Conservation (phyloP, 306 rosid species). For the Vigna nakashimae region DNA sequence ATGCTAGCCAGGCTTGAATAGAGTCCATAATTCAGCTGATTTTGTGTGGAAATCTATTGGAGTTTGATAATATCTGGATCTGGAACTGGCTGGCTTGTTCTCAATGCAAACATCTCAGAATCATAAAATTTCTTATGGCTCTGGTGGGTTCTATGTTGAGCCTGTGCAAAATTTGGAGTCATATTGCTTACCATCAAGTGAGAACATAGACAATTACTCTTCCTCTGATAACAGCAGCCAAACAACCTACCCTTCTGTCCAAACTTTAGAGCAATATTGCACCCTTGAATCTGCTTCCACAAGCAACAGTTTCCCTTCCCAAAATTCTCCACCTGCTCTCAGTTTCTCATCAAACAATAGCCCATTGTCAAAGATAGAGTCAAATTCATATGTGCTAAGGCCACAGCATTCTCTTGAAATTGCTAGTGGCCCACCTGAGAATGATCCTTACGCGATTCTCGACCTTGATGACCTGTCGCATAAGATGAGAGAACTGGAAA, state of each 20-base stretch:
- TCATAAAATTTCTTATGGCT: constrained; percentile 50
- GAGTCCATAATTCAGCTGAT: background rate
- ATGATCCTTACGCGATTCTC: constrained; percentile 60
- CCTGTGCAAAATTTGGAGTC: constrained; percentile 65
- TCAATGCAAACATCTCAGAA: constrained; percentile 71
- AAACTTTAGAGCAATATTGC: constrained; percentile 55
- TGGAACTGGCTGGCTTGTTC: constrained; percentile 31
- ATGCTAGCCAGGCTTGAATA: constrained; percentile 31
- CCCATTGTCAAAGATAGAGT: constrained; percentile 57
- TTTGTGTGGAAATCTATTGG: constrained; percentile 32
- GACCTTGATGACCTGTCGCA: constrained; percentile 69
- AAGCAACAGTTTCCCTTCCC: constrained; percentile 64
- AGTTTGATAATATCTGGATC: constrained; percentile 35
- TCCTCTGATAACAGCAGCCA: constrained; percentile 63
- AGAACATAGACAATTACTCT: constrained; percentile 50
- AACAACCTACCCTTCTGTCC: constrained; percentile 54
- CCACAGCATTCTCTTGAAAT: constrained; percentile 61
- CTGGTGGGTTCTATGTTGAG: constrained; percentile 54
- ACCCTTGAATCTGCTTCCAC: constrained; percentile 69
- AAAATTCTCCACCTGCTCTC: constrained; percentile 66
- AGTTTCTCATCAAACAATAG: constrained; percentile 63
- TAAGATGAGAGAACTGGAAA: constrained; percentile 85
- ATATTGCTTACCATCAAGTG: constrained; percentile 51
- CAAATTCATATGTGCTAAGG: constrained; percentile 44
- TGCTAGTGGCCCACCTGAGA: constrained; percentile 59